Base-by-base conservation (phyloP, 345 rosid genomes). In the Eutrema yunnanense region DNA sequence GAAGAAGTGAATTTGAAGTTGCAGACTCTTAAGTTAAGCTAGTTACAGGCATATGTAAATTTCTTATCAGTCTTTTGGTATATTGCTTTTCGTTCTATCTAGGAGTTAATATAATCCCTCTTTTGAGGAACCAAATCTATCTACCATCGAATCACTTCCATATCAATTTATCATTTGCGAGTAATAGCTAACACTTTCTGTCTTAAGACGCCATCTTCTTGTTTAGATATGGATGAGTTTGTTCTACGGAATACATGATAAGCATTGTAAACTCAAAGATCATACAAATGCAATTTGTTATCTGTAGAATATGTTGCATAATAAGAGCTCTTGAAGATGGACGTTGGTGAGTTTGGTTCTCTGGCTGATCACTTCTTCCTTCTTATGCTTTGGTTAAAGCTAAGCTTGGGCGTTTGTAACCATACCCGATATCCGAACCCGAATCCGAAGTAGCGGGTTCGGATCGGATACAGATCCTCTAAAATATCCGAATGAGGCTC, bases 341-440 rank as follows among this genome's bases (percentile, higher is more conserved):
- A 82, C 79, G 64, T 92, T 90, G 19, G 93, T 92, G 27, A 88
- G 86, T 84, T 86, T 90, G 46, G 95, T 82, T 80, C 86, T 88
- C 88, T 88, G 88, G 80, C 83, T 86, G 79, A 90, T 83, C 76
- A 83, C 86, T 30, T 81, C 82, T 82, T 86, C 85, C 89, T 86
- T 90, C 87, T 90, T 85, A 86, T 66, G 69, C 68, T 87, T 89
- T 14, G 80, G 80, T 82, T 22, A 22, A 22, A 22, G 2, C 26
- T 22, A 22, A 16, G 16, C 16, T 0, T 16, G 16, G 0, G 16
- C 16, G 16, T 16, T 16, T 16, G 16, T 16, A 16, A 16, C 16
- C 16, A 16, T 0, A 16, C 16, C 16, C 16, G 16, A 16, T 16
- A 16, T 16, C 16, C 16, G 16, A 16, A 16, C 16, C 16, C 16